phyloP scores from a whole-genome alignment of 805 yeast species.

The Wickerhamiella occidentalis region DNA sequence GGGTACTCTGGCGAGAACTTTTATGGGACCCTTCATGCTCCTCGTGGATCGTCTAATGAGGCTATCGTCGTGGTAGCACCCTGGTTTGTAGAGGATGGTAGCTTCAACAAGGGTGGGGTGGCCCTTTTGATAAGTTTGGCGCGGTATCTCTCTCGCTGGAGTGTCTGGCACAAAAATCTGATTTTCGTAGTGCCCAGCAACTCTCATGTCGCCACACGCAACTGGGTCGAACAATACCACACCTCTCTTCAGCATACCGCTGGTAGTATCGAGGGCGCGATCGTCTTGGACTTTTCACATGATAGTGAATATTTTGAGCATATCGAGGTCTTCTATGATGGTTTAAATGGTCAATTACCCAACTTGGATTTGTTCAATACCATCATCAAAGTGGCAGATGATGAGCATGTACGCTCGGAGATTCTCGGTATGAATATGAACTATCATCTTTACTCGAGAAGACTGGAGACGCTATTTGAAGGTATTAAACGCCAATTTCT shows the following conservation, averaged over 20 bases:
- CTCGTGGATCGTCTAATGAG: conserved; percentile 93
- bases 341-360: conserved; percentile 91
- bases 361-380: conserved; percentile 81
- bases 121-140: conserved; percentile 62
- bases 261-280: conserved; percentile 85
- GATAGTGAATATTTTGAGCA: conserved; percentile 55
- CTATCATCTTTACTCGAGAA: conserved; percentile 32
- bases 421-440: conserved; percentile 41
- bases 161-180: conserved; percentile 91
- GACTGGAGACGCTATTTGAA: conserved; percentile 45
- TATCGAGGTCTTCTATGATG: conserved; percentile 68
- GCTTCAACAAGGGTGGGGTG: conserved; percentile 67
- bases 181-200: conserved; percentile 73
- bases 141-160: conserved; percentile 70
- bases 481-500: conserved; percentile 61
- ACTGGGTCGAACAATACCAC: conserved; percentile 94
- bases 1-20: conserved; percentile 35
- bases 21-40: conserved; percentile 81
- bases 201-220: conserved; percentile 51
- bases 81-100: conserved; percentile 58
- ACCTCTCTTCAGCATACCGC: conserved; percentile 74
- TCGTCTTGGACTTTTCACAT: conserved; percentile 68
- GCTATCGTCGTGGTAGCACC: conserved; percentile 86
- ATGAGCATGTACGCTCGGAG: conserved; percentile 61
- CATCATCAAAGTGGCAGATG: conserved; percentile 58